These are phyloP conservation scores for Oryza rufipogon DNA, from an alignment of 176 grass and related monocot genomes.

Conservation along the genomic window DNA sequence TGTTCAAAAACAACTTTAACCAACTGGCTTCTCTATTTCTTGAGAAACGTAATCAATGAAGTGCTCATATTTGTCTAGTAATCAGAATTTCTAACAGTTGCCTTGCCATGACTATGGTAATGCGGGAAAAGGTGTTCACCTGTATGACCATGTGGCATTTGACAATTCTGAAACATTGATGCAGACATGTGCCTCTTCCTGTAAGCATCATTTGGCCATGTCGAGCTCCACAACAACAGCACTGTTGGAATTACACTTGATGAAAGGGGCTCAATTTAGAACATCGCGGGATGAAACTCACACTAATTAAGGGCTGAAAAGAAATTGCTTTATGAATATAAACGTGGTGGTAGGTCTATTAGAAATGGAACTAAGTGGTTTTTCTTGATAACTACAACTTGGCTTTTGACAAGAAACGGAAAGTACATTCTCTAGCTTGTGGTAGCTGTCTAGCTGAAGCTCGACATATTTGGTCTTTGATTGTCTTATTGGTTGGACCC, in stretches of 20 bases:
- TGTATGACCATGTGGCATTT: not conserved
- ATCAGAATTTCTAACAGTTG: not conserved
- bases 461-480: not conserved
- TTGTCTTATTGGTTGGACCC: not conserved
- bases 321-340: not conserved
- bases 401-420: not conserved
- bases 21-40: not conserved
- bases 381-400: not conserved
- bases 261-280: not conserved
- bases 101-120: not conserved
- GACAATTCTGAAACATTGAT: not conserved
- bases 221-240: not conserved
- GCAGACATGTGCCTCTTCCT: not conserved
- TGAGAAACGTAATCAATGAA: slow-evolving; percentile 4
- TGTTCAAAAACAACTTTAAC: not conserved
- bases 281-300: not conserved
- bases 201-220: not conserved
- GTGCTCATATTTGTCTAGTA: not conserved
- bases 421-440: not conserved
- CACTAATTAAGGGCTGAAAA: too few species aligned
- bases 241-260: slow-evolving; percentile 16
- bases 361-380: not conserved
- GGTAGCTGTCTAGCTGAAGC: not conserved
- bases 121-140: not conserved
- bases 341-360: not conserved